Percentiles rank a stretch among this genome's conserved stretches.
These are phyloP conservation scores for Suhomyces xylopsoci DNA, from an alignment of 805 yeast genomes.

Conservation along the genomic window DNA sequence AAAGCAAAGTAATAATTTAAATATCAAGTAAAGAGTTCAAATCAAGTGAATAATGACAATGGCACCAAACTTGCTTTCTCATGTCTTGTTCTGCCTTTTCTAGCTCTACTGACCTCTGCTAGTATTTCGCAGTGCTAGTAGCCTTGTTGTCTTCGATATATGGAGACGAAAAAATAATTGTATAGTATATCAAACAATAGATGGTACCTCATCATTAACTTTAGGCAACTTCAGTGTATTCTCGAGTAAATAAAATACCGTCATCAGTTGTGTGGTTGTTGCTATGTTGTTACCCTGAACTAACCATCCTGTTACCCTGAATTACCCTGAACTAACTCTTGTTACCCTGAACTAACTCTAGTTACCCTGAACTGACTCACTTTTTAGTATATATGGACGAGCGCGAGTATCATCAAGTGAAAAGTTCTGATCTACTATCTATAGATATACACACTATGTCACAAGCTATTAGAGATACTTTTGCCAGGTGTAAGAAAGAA, in stretches of 20 bases:
- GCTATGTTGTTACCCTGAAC: conserved; percentile 1
- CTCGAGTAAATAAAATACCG: background rate
- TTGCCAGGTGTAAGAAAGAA: conserved; percentile 56
- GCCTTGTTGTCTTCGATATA: background rate
- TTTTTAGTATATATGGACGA: conserved; percentile 1
- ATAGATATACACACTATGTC: conserved; percentile 38
- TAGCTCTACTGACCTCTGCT: too few relatives aligned
- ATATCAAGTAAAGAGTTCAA: too few relatives aligned
- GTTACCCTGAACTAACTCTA: conserved; percentile 1
- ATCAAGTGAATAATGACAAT: background rate
- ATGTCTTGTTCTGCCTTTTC: too few relatives aligned
- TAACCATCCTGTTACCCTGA: background rate
- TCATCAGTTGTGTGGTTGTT: too few relatives aligned
- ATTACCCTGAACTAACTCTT: conserved; percentile 2
- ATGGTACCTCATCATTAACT: background rate
- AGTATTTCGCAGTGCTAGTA: background rate
- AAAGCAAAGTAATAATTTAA: background rate
- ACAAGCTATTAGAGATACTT: conserved; percentile 54
- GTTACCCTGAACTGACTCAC: conserved; percentile 34
- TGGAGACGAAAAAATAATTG: background rate
- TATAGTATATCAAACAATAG: background rate
- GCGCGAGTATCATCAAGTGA: background rate
- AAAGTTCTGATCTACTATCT: background rate
- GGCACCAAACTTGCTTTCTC: too few relatives aligned
- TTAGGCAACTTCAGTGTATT: background rate